Evolutionary conservation across 768 basidiomycete species (phyloP).

Genomic region (Suillus lakei): DNA sequence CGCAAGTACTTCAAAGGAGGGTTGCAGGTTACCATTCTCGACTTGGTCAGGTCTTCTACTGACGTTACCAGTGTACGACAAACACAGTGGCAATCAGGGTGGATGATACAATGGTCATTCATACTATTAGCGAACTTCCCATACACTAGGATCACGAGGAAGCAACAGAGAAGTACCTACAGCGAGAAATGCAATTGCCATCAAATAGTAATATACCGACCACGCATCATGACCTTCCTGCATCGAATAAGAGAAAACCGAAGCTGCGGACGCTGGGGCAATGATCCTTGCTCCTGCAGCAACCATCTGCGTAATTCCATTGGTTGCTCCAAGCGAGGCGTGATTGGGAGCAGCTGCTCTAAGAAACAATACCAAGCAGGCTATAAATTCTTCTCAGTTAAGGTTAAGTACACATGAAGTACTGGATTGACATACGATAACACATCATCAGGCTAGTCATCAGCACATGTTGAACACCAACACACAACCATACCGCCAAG

Average conservation of each 20-base stretch:
- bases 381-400: neutral
- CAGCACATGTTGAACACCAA: slow-evolving; percentile 52
- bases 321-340: neutral
- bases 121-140: neutral
- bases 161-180: neutral
- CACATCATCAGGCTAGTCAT: slow-evolving; percentile 34
- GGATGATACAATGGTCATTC: too few species aligned
- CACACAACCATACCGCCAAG: slow-evolving; percentile 49
- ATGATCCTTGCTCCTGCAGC: neutral
- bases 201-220: neutral
- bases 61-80: too few species aligned
- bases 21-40: too few species aligned
- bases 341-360: neutral
- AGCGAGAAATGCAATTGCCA: neutral
- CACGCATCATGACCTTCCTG: neutral
- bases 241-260: neutral
- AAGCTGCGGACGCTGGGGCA: neutral
- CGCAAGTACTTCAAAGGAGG: too few species aligned
- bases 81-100: too few species aligned
- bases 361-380: slow-evolving; percentile 3
- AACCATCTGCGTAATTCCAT: neutral
- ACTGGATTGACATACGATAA: neutral
- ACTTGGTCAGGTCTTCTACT: too few species aligned
- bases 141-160: neutral
- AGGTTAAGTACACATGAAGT: neutral